These are phyloP conservation scores for Funneliformis geosporum DNA, from an alignment of 192 early-diverging fungal species.

Conservation along the genomic window DNA sequence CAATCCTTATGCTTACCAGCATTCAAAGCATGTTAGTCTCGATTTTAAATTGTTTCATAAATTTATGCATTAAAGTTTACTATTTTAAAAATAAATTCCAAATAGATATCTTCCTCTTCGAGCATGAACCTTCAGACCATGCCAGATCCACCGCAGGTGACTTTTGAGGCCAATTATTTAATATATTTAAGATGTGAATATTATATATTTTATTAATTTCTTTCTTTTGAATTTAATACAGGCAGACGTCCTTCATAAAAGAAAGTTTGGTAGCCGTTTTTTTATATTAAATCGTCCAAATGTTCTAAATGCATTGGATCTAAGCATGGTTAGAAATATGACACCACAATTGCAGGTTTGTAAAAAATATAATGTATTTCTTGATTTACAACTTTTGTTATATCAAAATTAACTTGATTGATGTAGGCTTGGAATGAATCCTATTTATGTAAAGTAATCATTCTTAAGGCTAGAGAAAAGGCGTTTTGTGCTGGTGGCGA, in stretches of 20 bases:
- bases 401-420: slow-evolving; percentile 1
- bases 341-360: slow-evolving; percentile 73
- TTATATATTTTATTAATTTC: background rate
- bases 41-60: too few species aligned
- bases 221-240: background rate
- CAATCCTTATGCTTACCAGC: too few species aligned
- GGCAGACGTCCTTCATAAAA: slow-evolving; percentile 56
- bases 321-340: slow-evolving; percentile 83
- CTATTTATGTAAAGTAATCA: slow-evolving; percentile 84
- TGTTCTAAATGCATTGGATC: slow-evolving; percentile 83
- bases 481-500: slow-evolving; percentile 95
- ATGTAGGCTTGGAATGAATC: slow-evolving; percentile 82
- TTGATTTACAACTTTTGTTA: background rate
- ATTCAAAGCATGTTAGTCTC: too few species aligned
- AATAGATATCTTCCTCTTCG: background rate
- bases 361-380: background rate
- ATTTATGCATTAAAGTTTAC: too few species aligned
- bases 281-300: slow-evolving; percentile 79
- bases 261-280: slow-evolving; percentile 56
- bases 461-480: slow-evolving; percentile 72
- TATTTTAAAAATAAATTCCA: background rate
- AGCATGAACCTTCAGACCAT: background rate
- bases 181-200: background rate
- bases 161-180: background rate
- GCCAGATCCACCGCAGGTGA: background rate